Evolutionary conservation across 2,329 filamentous ascomycete species (phyloP).

Genomic region (Colletotrichum sojae): DNA sequence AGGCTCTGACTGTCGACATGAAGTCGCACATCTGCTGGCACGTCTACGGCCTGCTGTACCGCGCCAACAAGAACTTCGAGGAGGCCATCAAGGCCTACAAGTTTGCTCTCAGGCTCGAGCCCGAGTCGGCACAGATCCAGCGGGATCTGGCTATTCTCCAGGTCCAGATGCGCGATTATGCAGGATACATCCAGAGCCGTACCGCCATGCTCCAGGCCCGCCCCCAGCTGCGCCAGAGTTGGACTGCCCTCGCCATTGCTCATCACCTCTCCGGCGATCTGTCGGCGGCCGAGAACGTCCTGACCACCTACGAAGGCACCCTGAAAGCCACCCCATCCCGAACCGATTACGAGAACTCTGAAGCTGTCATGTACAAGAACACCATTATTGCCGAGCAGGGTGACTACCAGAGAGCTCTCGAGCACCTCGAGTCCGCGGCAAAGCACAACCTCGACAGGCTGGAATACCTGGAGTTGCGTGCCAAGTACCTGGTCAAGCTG

Average conservation of each 20-base stretch:
- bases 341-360: slow-evolving; percentile 90
- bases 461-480: slow-evolving; percentile 87
- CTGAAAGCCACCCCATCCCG: slow-evolving; percentile 84
- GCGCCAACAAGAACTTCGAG: slow-evolving; percentile 96
- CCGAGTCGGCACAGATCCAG: slow-evolving; percentile 94
- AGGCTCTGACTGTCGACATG: slow-evolving; percentile 95
- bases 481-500: slow-evolving; percentile 85
- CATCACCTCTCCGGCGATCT: slow-evolving; percentile 92
- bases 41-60: slow-evolving; percentile 95
- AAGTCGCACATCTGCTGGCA: slow-evolving; percentile 99
- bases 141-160: slow-evolving; percentile 94
- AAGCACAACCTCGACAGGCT: slow-evolving; percentile 87
- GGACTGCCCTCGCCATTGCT: slow-evolving; percentile 96
- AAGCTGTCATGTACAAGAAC: slow-evolving; percentile 96
- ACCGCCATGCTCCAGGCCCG: slow-evolving; percentile 88
- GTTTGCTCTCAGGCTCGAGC: slow-evolving; percentile 91
- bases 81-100: slow-evolving; percentile 99
- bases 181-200: slow-evolving; percentile 92
- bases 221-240: slow-evolving; percentile 88
- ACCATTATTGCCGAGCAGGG: slow-evolving; percentile 91
- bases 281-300: slow-evolving; percentile 87
- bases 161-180: slow-evolving; percentile 96
- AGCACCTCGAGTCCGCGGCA: slow-evolving; percentile 84
- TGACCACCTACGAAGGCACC: slow-evolving; percentile 94
- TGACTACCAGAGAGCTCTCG: slow-evolving; percentile 84